Base-by-base conservation (phyloP, 176 grass and related monocot species). In the Triticum dicoccoides region DNA sequence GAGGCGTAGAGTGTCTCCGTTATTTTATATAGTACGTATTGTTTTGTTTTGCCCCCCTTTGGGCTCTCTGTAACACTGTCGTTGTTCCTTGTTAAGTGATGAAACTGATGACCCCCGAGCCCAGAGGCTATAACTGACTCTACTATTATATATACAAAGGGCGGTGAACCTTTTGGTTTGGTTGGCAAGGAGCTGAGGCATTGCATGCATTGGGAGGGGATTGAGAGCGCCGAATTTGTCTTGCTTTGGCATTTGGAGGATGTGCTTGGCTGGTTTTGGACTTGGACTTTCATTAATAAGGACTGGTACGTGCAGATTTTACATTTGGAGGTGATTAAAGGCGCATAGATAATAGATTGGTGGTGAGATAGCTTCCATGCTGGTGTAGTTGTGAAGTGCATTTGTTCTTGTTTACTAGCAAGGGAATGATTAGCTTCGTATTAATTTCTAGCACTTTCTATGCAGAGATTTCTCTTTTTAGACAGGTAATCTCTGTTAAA, bases 361-460 rank as follows among this genome's bases (percentile, higher is more conserved):
- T 39, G 49, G 52, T 83, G 37, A 80, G 59, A 44, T 29, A 21
- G 47, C 14, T 76, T 77, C n/a, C 37, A 49, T 65, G 62, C 38
- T 11, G 63, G 18, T 83, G 41, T 35, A 68, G 78, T 63, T 15
- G 30, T 21, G 5, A 85, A 61, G 27, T 23, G 23, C 5, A 3
- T 20, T 74, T 74, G 66, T 69, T 68, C 34, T 24, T 68, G 63
- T 61, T 11, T 75, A 12, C 23, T 29, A 38, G 21, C 44, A 67
- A 27, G 18, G 38, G 24, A 83, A 73, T 25, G 41, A 25, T 59
- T 12, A 73, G 44, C 56, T 58, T 33, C 44, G 81, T 72, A 51
- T 51, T 51, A 15, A 51, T 51, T 51, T 51, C 47, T 15, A 33
- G 4, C 39, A 84, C 78, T 82, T 86, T 52, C 70, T 86, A 27